Conservation (phyloP, 2,329 filamentous ascomycete species). For the Penicillium fuscoglaucum region DNA sequence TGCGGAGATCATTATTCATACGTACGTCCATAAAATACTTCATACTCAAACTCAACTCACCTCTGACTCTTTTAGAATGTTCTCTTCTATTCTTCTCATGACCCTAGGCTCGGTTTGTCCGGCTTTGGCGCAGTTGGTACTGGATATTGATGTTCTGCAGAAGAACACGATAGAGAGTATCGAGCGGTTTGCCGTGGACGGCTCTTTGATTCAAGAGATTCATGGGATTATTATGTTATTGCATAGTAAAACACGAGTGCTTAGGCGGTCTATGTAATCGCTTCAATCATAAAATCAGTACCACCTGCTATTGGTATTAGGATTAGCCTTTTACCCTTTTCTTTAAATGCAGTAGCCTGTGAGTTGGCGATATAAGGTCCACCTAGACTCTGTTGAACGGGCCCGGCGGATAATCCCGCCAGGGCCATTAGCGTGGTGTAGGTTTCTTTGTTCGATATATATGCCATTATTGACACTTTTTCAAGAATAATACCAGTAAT, state of each 20-base stretch:
- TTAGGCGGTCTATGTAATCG: constrained; percentile 3
- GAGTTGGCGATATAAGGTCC: neutral
- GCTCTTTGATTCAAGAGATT: constrained; percentile 6
- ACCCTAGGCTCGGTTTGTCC: constrained; percentile 5
- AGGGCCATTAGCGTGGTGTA: no score
- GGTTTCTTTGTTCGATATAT: neutral
- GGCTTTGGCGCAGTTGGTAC: constrained; percentile 3
- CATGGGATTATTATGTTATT: constrained; percentile 7
- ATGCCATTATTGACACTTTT: neutral
- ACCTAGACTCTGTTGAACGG: neutral
- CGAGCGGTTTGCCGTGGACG: constrained; percentile 1
- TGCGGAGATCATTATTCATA: constrained; percentile 9
- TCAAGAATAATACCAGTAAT: neutral
- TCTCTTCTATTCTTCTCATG: constrained; percentile 9
- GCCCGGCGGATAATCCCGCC: constrained; percentile 4
- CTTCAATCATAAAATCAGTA: neutral
- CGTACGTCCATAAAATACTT: neutral
- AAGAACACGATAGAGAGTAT: constrained; percentile 2
- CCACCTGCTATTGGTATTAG: no score
- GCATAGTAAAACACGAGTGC: constrained; percentile 6
- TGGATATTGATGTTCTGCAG: constrained; percentile 5
- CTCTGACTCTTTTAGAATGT: neutral
- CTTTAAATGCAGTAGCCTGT: neutral
- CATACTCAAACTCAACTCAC: neutral
- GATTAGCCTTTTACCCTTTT: neutral